Base-by-base conservation (phyloP, 2,329 filamentous ascomycete genomes). In the Calonectria pseudoturangicola region DNA sequence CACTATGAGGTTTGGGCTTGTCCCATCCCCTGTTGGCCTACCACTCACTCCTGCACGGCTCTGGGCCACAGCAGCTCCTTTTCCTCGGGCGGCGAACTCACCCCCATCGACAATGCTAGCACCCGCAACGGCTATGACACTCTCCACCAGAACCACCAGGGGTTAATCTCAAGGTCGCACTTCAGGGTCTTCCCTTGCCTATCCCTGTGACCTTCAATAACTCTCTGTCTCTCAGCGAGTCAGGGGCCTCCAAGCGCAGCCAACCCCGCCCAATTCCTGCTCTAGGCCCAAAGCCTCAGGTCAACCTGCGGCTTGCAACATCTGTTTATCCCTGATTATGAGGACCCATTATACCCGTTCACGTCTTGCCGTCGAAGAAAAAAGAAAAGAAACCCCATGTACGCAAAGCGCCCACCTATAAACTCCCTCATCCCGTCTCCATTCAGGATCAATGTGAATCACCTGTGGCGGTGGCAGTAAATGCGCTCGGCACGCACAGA, bases 221-320 rank as follows among this genome's bases (percentile, higher is more conserved):
- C 65, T 60, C 50, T 41, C 50, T 56, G 54, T 28, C 54, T 68
- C 51, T 18, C 33, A 47, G 21, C 64, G 54, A 68, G 64, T 71
- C 70, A 69, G 70, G 66, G 58, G 56, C 25, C 43, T 68, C 65
- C 56, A 60, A 33, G 28, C 30, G 28, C 50, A 50, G 39, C 33
- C 43, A 25, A 75, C 71, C 70, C 74, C 72, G 60, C 62, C 74
- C 47, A 58, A 25, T 66, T 66, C 36, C 60, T 74, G 56, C 65
- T 66, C 70, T 50, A 41, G 70, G 41, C 43, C 70, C 74, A 76
- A 67, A 76, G 77, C 73, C 73, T 79, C 77, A 79, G 77, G 77
- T 78, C 77, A 79, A 77, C 77, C 77, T 79, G 75, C 71, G 74
- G 76, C 77, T 58, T 65, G 62, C 66, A 64, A 66, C 71, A 66